phyloP scores from a whole-genome alignment of 345 rosid species.

The Pugionium dolabratum region DNA sequence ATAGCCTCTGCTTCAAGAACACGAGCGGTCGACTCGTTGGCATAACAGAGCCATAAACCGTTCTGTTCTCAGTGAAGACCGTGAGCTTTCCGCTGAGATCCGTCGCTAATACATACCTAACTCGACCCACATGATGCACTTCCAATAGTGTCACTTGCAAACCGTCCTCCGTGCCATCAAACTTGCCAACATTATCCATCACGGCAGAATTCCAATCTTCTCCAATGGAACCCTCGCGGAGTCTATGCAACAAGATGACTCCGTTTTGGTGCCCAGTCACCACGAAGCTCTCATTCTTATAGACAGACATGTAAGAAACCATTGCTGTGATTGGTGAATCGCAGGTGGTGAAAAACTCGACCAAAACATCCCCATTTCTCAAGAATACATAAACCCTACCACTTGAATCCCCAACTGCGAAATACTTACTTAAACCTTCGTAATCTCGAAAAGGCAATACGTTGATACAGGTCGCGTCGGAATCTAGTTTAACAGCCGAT shows the following conservation, averaged over 20 bases:
- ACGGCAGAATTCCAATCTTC: slow-evolving; percentile 63
- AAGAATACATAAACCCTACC: slow-evolving; percentile 72
- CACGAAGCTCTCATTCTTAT: slow-evolving; percentile 74
- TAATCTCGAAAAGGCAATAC: slow-evolving; percentile 78
- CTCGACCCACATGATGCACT: slow-evolving; percentile 88
- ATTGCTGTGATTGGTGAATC: slow-evolving; percentile 71
- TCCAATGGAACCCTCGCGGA: slow-evolving; percentile 57
- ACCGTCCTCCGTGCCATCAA: slow-evolving; percentile 42
- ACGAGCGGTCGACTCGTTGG: slow-evolving; percentile 70
- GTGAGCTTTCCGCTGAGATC: slow-evolving; percentile 65
- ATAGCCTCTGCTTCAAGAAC: slow-evolving; percentile 85
- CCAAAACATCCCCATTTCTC: slow-evolving; percentile 79
- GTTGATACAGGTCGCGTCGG: slow-evolving; percentile 62
- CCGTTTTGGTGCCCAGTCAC: slow-evolving; percentile 83
- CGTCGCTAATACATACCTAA: slow-evolving; percentile 62
- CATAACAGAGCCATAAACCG: slow-evolving; percentile 64
- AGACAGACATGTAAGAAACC: slow-evolving; percentile 69
- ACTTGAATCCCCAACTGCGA: slow-evolving; percentile 81
- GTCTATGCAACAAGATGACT: slow-evolving; percentile 60
- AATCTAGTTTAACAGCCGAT: slow-evolving; percentile 79
- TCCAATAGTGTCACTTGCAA: slow-evolving; percentile 61
- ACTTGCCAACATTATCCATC: slow-evolving; percentile 62
- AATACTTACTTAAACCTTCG: slow-evolving; percentile 83
- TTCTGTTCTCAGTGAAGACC: slow-evolving; percentile 71
- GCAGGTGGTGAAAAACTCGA: slow-evolving; percentile 54